phyloP scores from a whole-genome alignment of 1,139 yeast genomes.

The Yarrowia galli region DNA sequence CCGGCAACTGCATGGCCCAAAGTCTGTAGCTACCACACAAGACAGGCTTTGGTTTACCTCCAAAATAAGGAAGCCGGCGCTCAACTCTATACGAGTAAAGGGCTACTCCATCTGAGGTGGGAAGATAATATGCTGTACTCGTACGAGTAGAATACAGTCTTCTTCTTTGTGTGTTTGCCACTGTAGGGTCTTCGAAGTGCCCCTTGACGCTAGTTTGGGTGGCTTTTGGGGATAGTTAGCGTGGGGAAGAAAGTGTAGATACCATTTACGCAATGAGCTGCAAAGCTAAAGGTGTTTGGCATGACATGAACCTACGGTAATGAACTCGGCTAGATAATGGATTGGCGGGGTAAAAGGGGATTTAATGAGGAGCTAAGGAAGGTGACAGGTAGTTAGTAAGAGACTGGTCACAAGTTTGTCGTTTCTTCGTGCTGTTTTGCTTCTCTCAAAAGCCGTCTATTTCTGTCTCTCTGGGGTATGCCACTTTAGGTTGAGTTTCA shows the following conservation, averaged over 20 bases:
- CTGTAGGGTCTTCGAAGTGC: background rate
- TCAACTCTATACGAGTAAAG: background rate
- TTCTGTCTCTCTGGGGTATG: too few species aligned
- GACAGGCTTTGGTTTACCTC: background rate
- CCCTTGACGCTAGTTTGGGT: slow-evolving; percentile 2
- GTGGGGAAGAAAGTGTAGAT: slow-evolving; percentile 7
- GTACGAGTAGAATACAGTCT: too few species aligned
- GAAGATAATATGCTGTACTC: background rate
- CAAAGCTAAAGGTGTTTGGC: slow-evolving; percentile 1
- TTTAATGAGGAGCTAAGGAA: too few species aligned
- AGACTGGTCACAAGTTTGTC: too few species aligned
- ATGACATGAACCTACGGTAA: background rate
- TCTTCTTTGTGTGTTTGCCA: background rate
- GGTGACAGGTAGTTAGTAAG: too few species aligned
- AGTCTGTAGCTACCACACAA: background rate
- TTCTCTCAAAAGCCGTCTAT: too few species aligned
- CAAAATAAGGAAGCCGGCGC: background rate
- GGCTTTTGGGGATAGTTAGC: background rate
- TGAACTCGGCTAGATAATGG: background rate
- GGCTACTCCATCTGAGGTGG: background rate
- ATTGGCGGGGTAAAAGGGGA: too few species aligned
- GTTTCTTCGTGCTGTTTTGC: too few species aligned
- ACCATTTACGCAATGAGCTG: slow-evolving; percentile 10
- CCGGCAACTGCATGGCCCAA: slow-evolving; percentile 22
- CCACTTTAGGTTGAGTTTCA: background rate